phyloP scores from a whole-genome alignment of 177 flowering plant species.

The Telopea speciosissima region DNA sequence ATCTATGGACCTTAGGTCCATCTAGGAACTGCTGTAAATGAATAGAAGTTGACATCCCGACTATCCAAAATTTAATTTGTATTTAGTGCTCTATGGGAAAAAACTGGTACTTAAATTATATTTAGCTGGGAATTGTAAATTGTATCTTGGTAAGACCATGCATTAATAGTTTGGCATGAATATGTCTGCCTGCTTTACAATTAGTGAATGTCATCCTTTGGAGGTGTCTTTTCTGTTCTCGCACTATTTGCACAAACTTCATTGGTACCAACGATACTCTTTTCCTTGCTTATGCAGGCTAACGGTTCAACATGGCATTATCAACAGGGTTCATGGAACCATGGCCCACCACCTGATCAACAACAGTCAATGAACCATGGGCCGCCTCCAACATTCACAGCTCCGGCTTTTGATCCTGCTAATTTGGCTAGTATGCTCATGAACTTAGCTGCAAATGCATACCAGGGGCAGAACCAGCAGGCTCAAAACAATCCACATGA shows the following conservation, averaged over 20 bases:
- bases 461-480: constrained; percentile 33
- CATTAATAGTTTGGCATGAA: no score
- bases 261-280: background rate
- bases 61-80: no score
- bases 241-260: background rate
- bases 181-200: no score
- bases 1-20: no score
- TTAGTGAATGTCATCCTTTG: no score
- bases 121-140: no score
- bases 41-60: no score
- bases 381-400: constrained; percentile 32
- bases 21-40: no score
- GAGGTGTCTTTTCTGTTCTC: no score
- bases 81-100: no score
- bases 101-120: no score
- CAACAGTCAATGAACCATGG: constrained; percentile 32
- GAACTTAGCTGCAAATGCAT: constrained; percentile 21
- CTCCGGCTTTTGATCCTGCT: constrained; percentile 40
- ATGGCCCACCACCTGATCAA: constrained; percentile 9
- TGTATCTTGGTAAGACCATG: no score
- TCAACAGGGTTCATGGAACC: constrained; percentile 26
- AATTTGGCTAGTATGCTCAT: constrained; percentile 26
- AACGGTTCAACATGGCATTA: constrained; percentile 26
- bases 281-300: constrained; percentile 25
- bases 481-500: constrained; percentile 28